These are phyloP conservation scores for Dorcoceras hygrometricum DNA, from an alignment of 257 asterid genomes.

Conservation along the genomic window DNA sequence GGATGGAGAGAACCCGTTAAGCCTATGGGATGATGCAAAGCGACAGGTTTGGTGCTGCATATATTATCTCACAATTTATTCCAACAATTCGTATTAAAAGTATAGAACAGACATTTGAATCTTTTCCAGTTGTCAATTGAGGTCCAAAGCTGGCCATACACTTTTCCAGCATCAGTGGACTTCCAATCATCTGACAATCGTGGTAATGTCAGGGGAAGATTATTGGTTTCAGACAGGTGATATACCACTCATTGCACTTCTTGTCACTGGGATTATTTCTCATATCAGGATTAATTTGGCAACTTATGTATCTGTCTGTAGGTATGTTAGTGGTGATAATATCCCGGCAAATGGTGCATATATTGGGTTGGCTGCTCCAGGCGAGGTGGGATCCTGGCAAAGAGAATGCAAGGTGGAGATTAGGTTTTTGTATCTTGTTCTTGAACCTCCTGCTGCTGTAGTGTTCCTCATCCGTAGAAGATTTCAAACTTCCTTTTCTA, in stretches of 20 bases:
- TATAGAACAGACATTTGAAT: neutral
- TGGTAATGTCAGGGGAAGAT: constrained; percentile 60
- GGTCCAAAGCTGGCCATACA: constrained; percentile 73
- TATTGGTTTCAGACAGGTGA: constrained; percentile 74
- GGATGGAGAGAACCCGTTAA: constrained; percentile 33
- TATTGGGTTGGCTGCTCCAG: constrained; percentile 80
- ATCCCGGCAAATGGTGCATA: constrained; percentile 65
- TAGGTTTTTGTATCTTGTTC: neutral
- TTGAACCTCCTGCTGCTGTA: neutral
- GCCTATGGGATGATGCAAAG: constrained; percentile 76
- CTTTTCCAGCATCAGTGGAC: constrained; percentile 75
- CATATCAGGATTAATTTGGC: neutral
- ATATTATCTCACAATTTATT: neutral
- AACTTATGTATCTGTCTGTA: constrained; percentile 7
- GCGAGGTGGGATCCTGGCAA: constrained; percentile 77
- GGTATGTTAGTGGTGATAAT: constrained; percentile 44
- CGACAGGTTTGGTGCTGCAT: constrained; percentile 41
- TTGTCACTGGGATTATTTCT: constrained; percentile 8
- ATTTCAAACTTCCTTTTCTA: neutral
- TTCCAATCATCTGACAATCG: constrained; percentile 57
- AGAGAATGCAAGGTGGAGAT: constrained; percentile 73
- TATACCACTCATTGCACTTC: constrained; percentile 4
- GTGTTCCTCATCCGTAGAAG: neutral
- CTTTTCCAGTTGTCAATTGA: constrained; percentile 42
- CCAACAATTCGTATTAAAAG: neutral